Evolutionary conservation across 2,329 filamentous ascomycete genomes (phyloP), one percentile per base, ranked within the genome.

Genomic region (Paecilomyces formosus): DNA sequence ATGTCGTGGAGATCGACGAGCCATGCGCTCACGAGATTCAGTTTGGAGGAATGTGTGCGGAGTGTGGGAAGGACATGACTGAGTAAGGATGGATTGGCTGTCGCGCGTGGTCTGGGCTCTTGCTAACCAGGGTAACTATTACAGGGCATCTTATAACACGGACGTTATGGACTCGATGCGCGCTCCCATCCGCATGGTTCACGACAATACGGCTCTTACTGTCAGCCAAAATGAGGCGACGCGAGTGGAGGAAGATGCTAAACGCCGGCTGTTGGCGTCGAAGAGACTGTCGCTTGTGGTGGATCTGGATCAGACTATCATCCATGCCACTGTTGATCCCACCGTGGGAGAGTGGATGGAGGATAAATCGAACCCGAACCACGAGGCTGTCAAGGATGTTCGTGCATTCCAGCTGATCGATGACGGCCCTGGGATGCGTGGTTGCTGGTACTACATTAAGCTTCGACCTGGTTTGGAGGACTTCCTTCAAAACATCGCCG

Each of bases 361-460:
- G 55, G 92, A 99, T 72, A 85, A 88, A 24, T 82, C 85, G 3
- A 97, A 96, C 66, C 92, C 94, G 18, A 99, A 99, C 67, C 87
- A 97, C 72, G 85, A 89, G 21, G 90, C 92, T 3, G 88, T 99
- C 67, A 92, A 92, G 72, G 88, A 96, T 62, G 92, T 99, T 45
- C 82, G 85, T 67, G 85, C 86, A 62, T 99, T 99, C 70, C 90
- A 97, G 77, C 83, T 99, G 49, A 83, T 87, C 51, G 93, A 99
- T 63, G 92, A 97, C 66, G 88, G 87, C 0, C 88, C 88, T 1
- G 84, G 86, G 24, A 88, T 88, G 61, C 78, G 84, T 54, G 87
- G 87, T n/a, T 93, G 88, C 71, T 96, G 89, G 83, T 99, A 99
- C 75, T 99, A 97, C 75, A 96, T 99, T 79, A 99, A 99, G 78